Conservation (phyloP, 2,329 filamentous ascomycete species). For the Venturia oleaginea region DNA sequence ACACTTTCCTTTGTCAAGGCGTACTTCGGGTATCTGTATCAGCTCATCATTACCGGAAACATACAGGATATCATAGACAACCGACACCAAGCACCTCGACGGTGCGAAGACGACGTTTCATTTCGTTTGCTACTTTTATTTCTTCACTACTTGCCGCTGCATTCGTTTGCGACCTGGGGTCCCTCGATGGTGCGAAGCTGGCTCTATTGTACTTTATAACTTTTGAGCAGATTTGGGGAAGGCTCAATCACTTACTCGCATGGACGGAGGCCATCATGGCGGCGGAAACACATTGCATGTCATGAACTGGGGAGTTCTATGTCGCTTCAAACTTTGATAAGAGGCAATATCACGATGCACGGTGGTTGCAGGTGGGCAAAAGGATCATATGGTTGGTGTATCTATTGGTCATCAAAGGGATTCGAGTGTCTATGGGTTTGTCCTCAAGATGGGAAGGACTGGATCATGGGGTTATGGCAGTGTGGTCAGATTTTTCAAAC, state of each 20-base stretch:
- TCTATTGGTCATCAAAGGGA: not conserved
- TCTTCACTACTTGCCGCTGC: not conserved
- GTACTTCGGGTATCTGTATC: not conserved
- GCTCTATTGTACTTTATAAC: not conserved
- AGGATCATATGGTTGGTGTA: not conserved
- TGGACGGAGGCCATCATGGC: not conserved
- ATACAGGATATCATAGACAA: conserved; percentile 8
- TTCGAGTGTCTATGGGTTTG: not conserved
- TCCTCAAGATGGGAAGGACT: not conserved
- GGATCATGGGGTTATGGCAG: not conserved
- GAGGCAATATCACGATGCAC: not conserved
- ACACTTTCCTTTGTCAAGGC: not conserved
- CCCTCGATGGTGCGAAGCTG: not conserved
- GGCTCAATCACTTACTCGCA: conserved; percentile 4
- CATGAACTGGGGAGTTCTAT: not conserved
- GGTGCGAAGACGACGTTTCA: not conserved
- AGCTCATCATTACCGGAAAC: not conserved
- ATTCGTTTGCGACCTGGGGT: not conserved
- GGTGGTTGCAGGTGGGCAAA: not conserved
- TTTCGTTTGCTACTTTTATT: not conserved
- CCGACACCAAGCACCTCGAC: not conserved
- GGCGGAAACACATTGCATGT: not conserved
- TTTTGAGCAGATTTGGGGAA: not conserved
- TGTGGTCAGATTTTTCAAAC: not conserved
- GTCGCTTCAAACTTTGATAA: not conserved